Conservation (phyloP, 208 protist species). For the Leishmania tropica region DNA sequence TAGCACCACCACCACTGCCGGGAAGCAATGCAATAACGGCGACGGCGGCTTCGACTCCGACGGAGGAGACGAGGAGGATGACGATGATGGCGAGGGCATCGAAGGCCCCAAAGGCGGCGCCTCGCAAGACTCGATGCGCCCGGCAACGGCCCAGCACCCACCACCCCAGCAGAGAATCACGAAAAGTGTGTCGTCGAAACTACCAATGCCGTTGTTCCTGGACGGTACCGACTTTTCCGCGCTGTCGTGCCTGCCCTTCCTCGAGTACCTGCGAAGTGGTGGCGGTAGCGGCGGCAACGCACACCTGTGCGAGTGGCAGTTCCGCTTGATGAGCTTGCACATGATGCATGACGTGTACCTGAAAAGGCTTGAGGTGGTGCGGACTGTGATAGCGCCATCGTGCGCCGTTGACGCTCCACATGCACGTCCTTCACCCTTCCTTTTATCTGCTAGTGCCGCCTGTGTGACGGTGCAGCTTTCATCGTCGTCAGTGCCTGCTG, state of each 20-base stretch:
- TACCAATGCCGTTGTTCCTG: slow-evolving; percentile 20
- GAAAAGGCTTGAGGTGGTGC: slow-evolving; percentile 11
- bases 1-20: not conserved
- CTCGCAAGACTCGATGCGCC: not conserved
- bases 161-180: not conserved
- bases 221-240: slow-evolving; percentile 15
- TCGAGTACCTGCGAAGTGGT: not conserved
- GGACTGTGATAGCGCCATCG: not conserved
- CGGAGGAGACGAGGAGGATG: slow-evolving; percentile 3
- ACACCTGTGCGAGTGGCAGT: not conserved
- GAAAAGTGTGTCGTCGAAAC: not conserved
- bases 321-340: slow-evolving; percentile 15
- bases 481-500: not conserved
- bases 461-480: not conserved
- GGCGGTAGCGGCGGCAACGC: not conserved
- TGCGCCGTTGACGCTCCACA: not conserved
- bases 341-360: slow-evolving; percentile 17
- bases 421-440: not conserved
- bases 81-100: not conserved
- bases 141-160: not conserved
- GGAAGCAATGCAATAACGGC: not conserved
- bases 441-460: not conserved
- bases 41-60: not conserved
- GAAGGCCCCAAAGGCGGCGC: not conserved
- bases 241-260: slow-evolving; percentile 7